Base-by-base conservation (phyloP, 805 yeast species). In the Ogataea ramenticola region DNA sequence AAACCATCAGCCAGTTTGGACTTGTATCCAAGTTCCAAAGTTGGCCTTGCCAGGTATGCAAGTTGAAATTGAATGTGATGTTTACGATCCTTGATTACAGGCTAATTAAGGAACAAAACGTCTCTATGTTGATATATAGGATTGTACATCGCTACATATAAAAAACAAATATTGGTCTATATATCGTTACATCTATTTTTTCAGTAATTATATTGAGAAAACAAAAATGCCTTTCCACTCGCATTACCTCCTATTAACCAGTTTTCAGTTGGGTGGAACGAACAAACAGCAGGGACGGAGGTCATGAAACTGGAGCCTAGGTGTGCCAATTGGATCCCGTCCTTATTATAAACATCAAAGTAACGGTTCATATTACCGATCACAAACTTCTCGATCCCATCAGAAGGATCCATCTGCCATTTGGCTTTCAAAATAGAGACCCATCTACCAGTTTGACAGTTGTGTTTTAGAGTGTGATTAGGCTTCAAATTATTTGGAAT, bases 361-460 rank as follows among this genome's bases (percentile, higher is more conserved):
- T 78, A 86, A 49, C 93, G 72, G 51, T 84, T 87, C 99, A 91
- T 93, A 60, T 91, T 91, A 12, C 86, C 98, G 53, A 91, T 91
- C 16, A 83, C 86, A 62, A 93, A 88, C 56, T 91, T 89, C 50
- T 89, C 85, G 27, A 76, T 70, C 0, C 80, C 77, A 57, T 88
- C 96, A 7, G 52, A 57, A 0, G 96, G 95, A 29, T 72, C 65
- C 2, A 64, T 61, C 48, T 93, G 97, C 95, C 97, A 91, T 56
- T 80, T 75, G 0, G 96, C 80, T 54, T 91, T 88, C 45, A 91
- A 66, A 39, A 91, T 91, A 1, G 96, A 82, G 0, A 93, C 96
- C 99, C 99, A 91, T 50, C 96, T 71, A 0, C 99, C 99, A 0
- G 96, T 85, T 62, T 91, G 96, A 65, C 99, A 93, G 56, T 93